These are phyloP conservation scores for Flaveria linearis DNA, from an alignment of 129 eudicot genomes.

Conservation along the genomic window DNA sequence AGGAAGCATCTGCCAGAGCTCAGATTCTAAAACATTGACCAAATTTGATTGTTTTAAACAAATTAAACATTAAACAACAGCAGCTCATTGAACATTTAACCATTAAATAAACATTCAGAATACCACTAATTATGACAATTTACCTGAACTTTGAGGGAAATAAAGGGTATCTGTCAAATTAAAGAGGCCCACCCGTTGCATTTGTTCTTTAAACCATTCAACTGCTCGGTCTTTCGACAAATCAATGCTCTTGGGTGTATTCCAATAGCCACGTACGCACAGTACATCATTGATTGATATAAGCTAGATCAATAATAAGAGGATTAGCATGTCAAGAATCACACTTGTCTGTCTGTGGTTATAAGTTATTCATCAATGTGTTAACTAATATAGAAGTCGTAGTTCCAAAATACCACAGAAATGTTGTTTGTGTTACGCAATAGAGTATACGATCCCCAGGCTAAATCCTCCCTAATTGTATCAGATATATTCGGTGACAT, in stretches of 20 bases:
- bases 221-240: conserved; percentile 45
- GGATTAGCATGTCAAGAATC: conserved; percentile 20
- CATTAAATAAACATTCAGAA: background rate
- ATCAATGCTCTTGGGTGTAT: conserved; percentile 50
- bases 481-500: conserved; percentile 63
- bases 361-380: background rate
- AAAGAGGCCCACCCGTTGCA: conserved; percentile 52
- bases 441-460: conserved; percentile 82
- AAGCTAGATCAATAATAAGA: conserved; percentile 46
- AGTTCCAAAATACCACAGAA: conserved; percentile 57
- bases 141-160: conserved; percentile 72
- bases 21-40: conserved; percentile 49
- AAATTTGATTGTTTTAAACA: background rate
- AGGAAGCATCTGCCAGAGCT: conserved; percentile 66
- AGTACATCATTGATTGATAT: conserved; percentile 58
- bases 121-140: background rate
- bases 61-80: background rate
- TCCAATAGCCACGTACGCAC: conserved; percentile 95
- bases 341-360: background rate
- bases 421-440: conserved; percentile 74
- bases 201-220: conserved; percentile 67
- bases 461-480: conserved; percentile 63
- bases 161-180: conserved; percentile 63
- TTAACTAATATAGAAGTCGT: too few species aligned
- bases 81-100: background rate